phyloP scores from a whole-genome alignment of 2,329 filamentous ascomycete species.

The Neofusicoccum ribis region DNA sequence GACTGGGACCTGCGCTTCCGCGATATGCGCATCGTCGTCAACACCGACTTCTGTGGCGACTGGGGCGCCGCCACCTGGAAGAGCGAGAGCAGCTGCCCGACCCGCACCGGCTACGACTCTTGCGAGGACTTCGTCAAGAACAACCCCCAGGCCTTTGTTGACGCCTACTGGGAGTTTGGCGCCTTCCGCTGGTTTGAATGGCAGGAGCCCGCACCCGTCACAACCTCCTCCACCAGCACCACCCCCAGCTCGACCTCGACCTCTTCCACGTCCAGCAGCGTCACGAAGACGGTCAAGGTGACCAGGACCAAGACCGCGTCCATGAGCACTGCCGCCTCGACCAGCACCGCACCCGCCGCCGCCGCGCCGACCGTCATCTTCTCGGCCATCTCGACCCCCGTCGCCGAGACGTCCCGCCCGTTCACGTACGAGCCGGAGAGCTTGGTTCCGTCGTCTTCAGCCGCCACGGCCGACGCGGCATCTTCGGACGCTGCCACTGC shows the following conservation, averaged over 20 bases:
- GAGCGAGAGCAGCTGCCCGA: slow-evolving; percentile 21
- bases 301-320: neutral
- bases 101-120: slow-evolving; percentile 49
- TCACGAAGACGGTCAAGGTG: neutral
- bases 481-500: neutral
- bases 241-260: neutral
- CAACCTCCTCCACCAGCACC: neutral
- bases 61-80: slow-evolving; percentile 60
- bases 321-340: neutral
- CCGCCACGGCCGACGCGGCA: too few relatives aligned
- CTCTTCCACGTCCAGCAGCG: neutral
- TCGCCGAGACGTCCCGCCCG: neutral
- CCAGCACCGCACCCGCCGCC: neutral
- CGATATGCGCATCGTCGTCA: slow-evolving; percentile 42
- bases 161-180: slow-evolving; percentile 39
- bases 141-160: slow-evolving; percentile 31
- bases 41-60: slow-evolving; percentile 55
- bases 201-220: neutral
- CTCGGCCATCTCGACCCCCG: neutral
- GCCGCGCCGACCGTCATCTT: neutral
- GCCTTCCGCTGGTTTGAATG: slow-evolving; percentile 23
- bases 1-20: slow-evolving; percentile 47
- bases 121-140: slow-evolving; percentile 35
- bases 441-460: neutral
- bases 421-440: neutral